Base-by-base conservation (phyloP, 1,284 basidiomycete genomes). In the Sporisorium exsertum region DNA sequence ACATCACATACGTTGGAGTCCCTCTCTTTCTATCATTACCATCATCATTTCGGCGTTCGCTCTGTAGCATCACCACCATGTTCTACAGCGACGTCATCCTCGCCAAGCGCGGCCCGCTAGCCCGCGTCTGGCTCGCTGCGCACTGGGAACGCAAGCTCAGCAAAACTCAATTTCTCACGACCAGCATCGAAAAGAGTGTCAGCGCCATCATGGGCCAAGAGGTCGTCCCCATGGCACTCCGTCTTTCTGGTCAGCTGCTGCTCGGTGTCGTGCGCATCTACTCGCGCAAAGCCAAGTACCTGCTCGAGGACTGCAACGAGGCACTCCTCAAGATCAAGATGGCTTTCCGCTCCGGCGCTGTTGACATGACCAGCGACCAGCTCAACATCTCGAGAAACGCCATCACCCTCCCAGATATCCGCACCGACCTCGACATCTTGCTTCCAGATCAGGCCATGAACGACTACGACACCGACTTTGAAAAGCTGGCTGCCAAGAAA, bases 101-200 rank as follows among this genome's bases (percentile, higher is more conserved):
- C 74, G 93, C 94, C 58, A 93, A 95, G 84, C 91, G 94, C 67
- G 96, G 96, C 54, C 94, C 95, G 9, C 89, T 99, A 40, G 95
- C 94, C 47, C 94, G 93, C 87, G 94, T 99, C 88, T 99, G 96
- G 96, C 91, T 98, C 57, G 96, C 96, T 26, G 96, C 97, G 1
- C 96, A 98, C 88, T 95, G 96, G 91, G 95, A 98, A 87, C 91
- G 94, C 82, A 97, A 97, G 88, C 91, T 99, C 81, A 95, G 93
- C 83, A 99, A 99, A 87, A 91, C 92, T 33, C 94, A 96, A 85
- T 94, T 95, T 0, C 88, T 97, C 2, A 93, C 95, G 83, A 95
- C 95, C 0, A 94, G 96, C 86, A 96, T 99, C 64, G 93, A 92
- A 70, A 91, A 97, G 86, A 93, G 93, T 67, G 93, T 95, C 80